Conservation (phyloP, 345 rosid genomes). For the Crucihimalaya himalaica region DNA sequence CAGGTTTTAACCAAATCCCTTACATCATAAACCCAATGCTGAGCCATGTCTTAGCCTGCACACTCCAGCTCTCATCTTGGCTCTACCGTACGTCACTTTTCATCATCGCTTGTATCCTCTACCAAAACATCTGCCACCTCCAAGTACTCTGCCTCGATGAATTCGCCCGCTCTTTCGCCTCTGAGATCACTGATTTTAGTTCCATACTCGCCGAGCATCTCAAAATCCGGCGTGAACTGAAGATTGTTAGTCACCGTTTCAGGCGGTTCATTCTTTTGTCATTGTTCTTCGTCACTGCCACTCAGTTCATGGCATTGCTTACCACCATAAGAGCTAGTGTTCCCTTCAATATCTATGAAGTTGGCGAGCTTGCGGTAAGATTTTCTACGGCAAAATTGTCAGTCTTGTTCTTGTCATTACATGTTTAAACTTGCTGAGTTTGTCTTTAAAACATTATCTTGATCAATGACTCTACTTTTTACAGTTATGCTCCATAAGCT, state of each 20-base stretch:
- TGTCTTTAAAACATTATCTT: background rate
- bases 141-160: slow-evolving; percentile 74
- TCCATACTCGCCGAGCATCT: slow-evolving; percentile 67
- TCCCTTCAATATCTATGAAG: slow-evolving; percentile 64
- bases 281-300: slow-evolving; percentile 69
- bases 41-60: slow-evolving; percentile 58
- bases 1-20: slow-evolving; percentile 66
- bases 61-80: slow-evolving; percentile 79
- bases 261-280: slow-evolving; percentile 61
- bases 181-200: slow-evolving; percentile 63
- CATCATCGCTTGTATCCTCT: slow-evolving; percentile 68
- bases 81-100: slow-evolving; percentile 73
- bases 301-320: slow-evolving; percentile 69
- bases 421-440: background rate
- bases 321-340: slow-evolving; percentile 59
- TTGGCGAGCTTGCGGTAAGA: slow-evolving; percentile 73
- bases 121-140: slow-evolving; percentile 65
- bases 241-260: slow-evolving; percentile 83
- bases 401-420: background rate
- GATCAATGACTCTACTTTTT: slow-evolving; percentile 18
- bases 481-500: slow-evolving; percentile 77
- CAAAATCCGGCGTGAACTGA: slow-evolving; percentile 61
- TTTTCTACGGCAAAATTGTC: background rate
- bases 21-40: slow-evolving; percentile 47
- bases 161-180: slow-evolving; percentile 63